Percentiles rank a stretch among this genome's conserved stretches.
Conservation (phyloP, 768 basidiomycete genomes). For the Amanita molliuscula region DNA sequence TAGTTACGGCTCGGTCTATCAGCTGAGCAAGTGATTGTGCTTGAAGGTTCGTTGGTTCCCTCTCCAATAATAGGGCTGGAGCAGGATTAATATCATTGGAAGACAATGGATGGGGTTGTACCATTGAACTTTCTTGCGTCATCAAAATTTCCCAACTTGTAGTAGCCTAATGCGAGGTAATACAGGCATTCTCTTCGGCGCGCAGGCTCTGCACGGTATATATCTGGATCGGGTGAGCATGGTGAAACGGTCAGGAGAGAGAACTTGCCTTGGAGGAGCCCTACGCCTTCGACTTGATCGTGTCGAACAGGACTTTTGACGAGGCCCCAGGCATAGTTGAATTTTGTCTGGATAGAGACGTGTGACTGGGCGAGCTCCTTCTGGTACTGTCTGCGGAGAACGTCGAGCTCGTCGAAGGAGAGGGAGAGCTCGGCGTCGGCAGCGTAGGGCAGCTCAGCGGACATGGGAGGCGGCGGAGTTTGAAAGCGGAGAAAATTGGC, state of each 20-base stretch:
- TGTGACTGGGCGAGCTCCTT: slow-evolving; percentile 78
- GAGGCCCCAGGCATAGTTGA: slow-evolving; percentile 96
- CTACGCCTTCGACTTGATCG: slow-evolving; percentile 88
- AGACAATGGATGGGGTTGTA: slow-evolving; percentile 24
- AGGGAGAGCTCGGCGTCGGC: slow-evolving; percentile 89
- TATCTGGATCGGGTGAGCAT: slow-evolving; percentile 40
- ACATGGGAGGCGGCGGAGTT: slow-evolving; percentile 37
- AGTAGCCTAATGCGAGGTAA: slow-evolving; percentile 92
- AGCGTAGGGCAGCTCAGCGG: slow-evolving; percentile 88
- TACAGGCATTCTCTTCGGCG: slow-evolving; percentile 93
- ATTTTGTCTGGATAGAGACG: slow-evolving; percentile 90
- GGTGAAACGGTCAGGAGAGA: slow-evolving; percentile 4
- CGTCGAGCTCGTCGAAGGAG: slow-evolving; percentile 84
- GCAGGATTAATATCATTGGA: neutral
- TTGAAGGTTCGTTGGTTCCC: slow-evolving; percentile 91
- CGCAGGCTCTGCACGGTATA: slow-evolving; percentile 80
- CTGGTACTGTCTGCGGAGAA: slow-evolving; percentile 79
- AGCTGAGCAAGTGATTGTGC: slow-evolving; percentile 77
- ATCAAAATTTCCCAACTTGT: slow-evolving; percentile 92
- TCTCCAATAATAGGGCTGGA: slow-evolving; percentile 74
- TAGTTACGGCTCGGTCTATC: slow-evolving; percentile 78
- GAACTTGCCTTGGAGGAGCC: slow-evolving; percentile 70
- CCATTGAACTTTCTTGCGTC: slow-evolving; percentile 91
- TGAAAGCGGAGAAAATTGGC: slow-evolving; percentile 18
- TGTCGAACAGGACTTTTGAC: slow-evolving; percentile 83